Conservation (phyloP, 2,329 filamentous ascomycete genomes). For the Dactylellina cionopaga region DNA sequence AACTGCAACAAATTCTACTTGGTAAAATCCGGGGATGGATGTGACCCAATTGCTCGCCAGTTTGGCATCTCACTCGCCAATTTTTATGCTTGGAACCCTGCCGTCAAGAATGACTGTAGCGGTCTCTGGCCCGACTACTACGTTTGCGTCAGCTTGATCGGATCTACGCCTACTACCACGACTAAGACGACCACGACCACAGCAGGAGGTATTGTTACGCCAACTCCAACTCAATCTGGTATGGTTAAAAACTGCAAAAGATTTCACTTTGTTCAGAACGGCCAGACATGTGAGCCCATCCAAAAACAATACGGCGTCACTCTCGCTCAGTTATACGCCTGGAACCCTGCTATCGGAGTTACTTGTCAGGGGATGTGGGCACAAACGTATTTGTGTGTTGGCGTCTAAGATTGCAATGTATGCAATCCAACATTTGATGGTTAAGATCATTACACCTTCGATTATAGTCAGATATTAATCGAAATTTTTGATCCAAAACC, state of each 20-base stretch:
- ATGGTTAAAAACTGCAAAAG: constrained; percentile 27
- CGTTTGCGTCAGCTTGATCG: constrained; percentile 22
- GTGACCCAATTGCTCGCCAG: constrained; percentile 2
- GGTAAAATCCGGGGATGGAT: neutral
- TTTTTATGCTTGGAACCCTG: constrained; percentile 32
- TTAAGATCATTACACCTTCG: too few species aligned
- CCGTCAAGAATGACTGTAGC: constrained; percentile 6
- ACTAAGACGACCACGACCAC: constrained; percentile 5
- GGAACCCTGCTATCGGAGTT: constrained; percentile 7
- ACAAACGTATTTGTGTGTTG: constrained; percentile 14
- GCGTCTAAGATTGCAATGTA: too few species aligned
- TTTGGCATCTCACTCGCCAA: constrained; percentile 34
- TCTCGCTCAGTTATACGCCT: constrained; percentile 4
- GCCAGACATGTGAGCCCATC: constrained; percentile 5
- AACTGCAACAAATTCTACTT: constrained; percentile 15
- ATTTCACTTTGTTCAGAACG: constrained; percentile 14
- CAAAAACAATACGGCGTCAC: constrained; percentile 5
- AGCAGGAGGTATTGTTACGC: constrained; percentile 5
- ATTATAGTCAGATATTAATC: too few species aligned
- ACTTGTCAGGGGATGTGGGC: constrained; percentile 21
- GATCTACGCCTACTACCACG: constrained; percentile 4
- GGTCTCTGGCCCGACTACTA: constrained; percentile 22
- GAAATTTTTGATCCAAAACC: too few species aligned
- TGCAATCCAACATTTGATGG: too few species aligned
- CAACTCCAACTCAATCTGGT: constrained; percentile 4